phyloP scores from a whole-genome alignment of 2,329 filamentous ascomycete species.

The Huntiella savannae region DNA sequence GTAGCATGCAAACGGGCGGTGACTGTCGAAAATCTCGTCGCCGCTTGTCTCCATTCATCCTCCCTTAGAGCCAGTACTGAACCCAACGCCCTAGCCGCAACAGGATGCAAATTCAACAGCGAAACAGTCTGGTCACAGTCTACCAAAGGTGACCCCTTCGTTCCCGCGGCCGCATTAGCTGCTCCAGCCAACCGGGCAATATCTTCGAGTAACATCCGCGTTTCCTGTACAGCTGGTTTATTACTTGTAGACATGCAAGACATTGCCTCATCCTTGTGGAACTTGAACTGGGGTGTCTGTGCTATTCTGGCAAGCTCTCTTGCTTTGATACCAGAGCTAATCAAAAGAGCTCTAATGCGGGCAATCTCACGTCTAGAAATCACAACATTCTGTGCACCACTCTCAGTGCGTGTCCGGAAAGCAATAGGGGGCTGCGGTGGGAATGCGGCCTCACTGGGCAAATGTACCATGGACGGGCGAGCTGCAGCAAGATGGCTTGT shows the following conservation, averaged over 20 bases:
- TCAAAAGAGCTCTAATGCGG: slow-evolving; percentile 54
- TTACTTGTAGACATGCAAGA: neutral
- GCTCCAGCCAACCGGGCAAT: slow-evolving; percentile 24
- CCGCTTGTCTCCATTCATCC: slow-evolving; percentile 38
- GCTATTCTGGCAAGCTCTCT: slow-evolving; percentile 56
- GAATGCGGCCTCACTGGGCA: neutral
- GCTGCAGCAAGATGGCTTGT: no score
- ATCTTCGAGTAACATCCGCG: slow-evolving; percentile 22
- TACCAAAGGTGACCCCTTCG: neutral
- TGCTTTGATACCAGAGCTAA: slow-evolving; percentile 79
- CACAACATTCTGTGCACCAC: slow-evolving; percentile 13
- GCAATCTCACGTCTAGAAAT: slow-evolving; percentile 57
- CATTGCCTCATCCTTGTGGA: slow-evolving; percentile 14
- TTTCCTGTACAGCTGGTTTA: neutral
- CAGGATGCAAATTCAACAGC: slow-evolving; percentile 27
- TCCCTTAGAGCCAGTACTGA: slow-evolving; percentile 27
- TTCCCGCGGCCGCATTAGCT: neutral
- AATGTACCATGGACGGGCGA: no score
- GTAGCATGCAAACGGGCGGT: slow-evolving; percentile 21
- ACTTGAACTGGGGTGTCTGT: slow-evolving; percentile 25
- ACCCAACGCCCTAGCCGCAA: slow-evolving; percentile 33
- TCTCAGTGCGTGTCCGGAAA: slow-evolving; percentile 1
- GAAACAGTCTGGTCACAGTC: slow-evolving; percentile 20
- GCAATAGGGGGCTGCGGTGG: slow-evolving; percentile 10
- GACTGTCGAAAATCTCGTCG: slow-evolving; percentile 37